A percentile compares a stretch with the other conserved stretches of the same genome.
Conservation (phyloP, 1,139 yeast species). For the Yamadazyma conglobata region DNA sequence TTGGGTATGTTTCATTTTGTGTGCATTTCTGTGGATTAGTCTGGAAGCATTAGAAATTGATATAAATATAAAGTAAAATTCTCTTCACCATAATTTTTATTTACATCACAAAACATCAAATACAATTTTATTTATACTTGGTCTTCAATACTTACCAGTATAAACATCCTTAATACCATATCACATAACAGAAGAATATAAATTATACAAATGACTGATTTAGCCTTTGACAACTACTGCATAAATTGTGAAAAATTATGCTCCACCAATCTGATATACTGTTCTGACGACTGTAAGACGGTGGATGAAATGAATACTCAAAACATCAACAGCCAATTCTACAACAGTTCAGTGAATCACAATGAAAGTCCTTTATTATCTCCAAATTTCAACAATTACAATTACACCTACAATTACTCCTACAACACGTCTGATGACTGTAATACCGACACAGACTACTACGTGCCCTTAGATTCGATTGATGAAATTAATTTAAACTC, state of each 20-base stretch:
- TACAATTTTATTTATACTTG: no score
- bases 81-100: constrained; percentile 1
- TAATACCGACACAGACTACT: constrained; percentile 3
- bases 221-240: constrained; percentile 58
- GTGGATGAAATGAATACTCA: constrained; percentile 34
- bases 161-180: no score
- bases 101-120: background rate
- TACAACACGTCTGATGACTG: constrained; percentile 2
- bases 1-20: no score
- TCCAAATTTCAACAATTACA: constrained; percentile 9
- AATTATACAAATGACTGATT: constrained; percentile 13
- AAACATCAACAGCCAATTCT: constrained; percentile 7
- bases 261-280: constrained; percentile 49
- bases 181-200: background rate
- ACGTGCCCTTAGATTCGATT: constrained; percentile 12
- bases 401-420: constrained; percentile 6
- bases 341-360: constrained; percentile 2
- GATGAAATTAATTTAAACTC: constrained; percentile 15
- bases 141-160: no score
- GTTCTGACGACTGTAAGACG: constrained; percentile 54
- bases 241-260: constrained; percentile 63
- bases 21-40: no score
- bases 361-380: constrained; percentile 16
- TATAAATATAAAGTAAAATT: constrained; percentile 3
- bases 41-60: no score